phyloP scores from a whole-genome alignment of 2,329 filamentous ascomycete genomes.

The Cercospora brassicicola region DNA sequence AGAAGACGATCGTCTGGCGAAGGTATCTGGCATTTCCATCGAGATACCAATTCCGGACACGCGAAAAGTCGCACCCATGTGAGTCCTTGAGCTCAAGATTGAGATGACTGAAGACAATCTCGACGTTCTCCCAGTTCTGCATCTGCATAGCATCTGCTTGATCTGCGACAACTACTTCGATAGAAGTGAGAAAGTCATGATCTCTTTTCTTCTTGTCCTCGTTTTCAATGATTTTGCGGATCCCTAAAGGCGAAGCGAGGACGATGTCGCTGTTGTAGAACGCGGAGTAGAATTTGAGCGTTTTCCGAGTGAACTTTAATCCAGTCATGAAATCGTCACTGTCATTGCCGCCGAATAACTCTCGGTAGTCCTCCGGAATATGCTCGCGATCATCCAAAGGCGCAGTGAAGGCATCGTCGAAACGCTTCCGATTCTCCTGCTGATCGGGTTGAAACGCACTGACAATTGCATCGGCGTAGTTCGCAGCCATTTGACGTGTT shows the following conservation, averaged over 20 bases:
- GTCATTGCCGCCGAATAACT: constrained; percentile 90
- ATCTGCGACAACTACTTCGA: constrained; percentile 87
- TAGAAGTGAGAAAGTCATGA: constrained; percentile 87
- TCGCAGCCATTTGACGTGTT: constrained; percentile 80
- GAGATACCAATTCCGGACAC: constrained; percentile 89
- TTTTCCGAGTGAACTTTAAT: constrained; percentile 96
- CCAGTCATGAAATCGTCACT: constrained; percentile 96
- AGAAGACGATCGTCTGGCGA: constrained; percentile 80
- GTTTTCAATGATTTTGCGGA: constrained; percentile 86
- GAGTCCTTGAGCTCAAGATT: constrained; percentile 79
- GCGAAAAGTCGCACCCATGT: constrained; percentile 90
- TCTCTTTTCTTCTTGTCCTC: constrained; percentile 71
- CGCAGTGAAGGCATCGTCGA: constrained; percentile 77
- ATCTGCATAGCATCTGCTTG: constrained; percentile 91
- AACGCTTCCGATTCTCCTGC: constrained; percentile 91
- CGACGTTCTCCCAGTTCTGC: constrained; percentile 98
- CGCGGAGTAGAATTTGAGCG: constrained; percentile 87
- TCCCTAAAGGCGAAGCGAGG: constrained; percentile 81
- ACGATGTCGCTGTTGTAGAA: constrained; percentile 98
- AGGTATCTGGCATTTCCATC: constrained; percentile 77
- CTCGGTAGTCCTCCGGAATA: constrained; percentile 81
- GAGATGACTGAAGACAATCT: constrained; percentile 86
- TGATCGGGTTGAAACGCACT: constrained; percentile 78
- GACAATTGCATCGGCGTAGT: constrained; percentile 74
- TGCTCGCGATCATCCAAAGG: constrained; percentile 63